These are phyloP conservation scores for Fomitopsis pinicola DNA, from an alignment of 1,284 basidiomycete genomes.

Conservation along the genomic window DNA sequence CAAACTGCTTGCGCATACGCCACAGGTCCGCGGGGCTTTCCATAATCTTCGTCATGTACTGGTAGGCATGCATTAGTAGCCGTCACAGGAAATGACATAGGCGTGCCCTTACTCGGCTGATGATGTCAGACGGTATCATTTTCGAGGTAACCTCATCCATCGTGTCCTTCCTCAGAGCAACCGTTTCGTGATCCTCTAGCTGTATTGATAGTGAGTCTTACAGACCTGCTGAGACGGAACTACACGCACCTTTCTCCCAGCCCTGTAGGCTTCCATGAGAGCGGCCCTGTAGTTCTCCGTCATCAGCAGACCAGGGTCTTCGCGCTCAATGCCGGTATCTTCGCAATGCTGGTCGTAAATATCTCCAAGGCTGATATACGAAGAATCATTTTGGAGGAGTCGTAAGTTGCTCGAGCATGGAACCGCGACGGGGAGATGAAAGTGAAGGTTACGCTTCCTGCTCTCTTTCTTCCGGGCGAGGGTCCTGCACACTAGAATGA, in stretches of 20 bases:
- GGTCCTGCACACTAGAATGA: slow-evolving; percentile 45
- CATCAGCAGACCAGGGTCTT: slow-evolving; percentile 84
- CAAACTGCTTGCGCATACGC: slow-evolving; percentile 97
- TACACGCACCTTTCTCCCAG: slow-evolving; percentile 42
- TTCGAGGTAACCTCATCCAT: slow-evolving; percentile 89
- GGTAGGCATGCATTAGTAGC: background rate
- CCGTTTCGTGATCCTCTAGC: slow-evolving; percentile 66
- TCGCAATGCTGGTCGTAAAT: slow-evolving; percentile 92
- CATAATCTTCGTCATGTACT: slow-evolving; percentile 94
- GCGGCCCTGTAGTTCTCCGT: slow-evolving; percentile 81
- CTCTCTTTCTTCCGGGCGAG: slow-evolving; percentile 89
- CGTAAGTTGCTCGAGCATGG: slow-evolving; percentile 85
- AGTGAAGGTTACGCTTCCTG: slow-evolving; percentile 86
- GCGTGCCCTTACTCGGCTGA: slow-evolving; percentile 65
- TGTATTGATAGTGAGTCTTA: slow-evolving; percentile 19
- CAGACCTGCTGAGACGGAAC: background rate
- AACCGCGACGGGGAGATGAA: slow-evolving; percentile 88
- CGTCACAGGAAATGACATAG: background rate
- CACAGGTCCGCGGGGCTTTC: slow-evolving; percentile 83
- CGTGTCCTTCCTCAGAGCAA: slow-evolving; percentile 81
- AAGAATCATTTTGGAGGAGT: slow-evolving; percentile 88
- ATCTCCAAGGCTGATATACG: slow-evolving; percentile 90
- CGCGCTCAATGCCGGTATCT: slow-evolving; percentile 73
- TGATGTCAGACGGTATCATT: slow-evolving; percentile 86
- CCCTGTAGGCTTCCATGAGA: slow-evolving; percentile 54